Evolutionary conservation across 202 grass and related monocot species (phyloP).

Genomic region (Dendrocalamus latiflorus): DNA sequence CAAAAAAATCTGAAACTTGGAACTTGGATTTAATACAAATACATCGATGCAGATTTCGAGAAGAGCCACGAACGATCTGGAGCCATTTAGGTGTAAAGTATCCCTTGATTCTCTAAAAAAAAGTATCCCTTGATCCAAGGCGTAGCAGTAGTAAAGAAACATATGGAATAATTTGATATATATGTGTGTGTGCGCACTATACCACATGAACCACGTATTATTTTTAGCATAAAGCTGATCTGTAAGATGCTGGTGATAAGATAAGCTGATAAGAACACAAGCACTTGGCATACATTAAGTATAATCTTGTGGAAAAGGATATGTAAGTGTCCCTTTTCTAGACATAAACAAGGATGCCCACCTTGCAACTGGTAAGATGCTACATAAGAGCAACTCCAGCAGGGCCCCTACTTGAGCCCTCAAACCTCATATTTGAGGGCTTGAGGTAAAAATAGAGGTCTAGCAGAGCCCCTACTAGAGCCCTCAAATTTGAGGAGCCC

Average conservation of each 20-base stretch:
- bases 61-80: neutral
- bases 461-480: too few species aligned
- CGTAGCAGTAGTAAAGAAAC: neutral
- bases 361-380: neutral
- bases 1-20: neutral
- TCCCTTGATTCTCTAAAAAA: too few species aligned
- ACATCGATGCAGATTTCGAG: neutral
- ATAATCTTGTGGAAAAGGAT: neutral
- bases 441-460: too few species aligned
- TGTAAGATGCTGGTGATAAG: neutral
- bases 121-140: constrained; percentile 12
- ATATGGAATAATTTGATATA: neutral
- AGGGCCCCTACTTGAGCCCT: too few species aligned
- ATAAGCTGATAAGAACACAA: neutral
- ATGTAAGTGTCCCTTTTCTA: neutral
- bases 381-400: too few species aligned
- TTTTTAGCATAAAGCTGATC: neutral
- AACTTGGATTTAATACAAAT: neutral
- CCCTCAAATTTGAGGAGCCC: too few species aligned
- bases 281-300: neutral
- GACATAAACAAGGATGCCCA: neutral
- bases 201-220: neutral
- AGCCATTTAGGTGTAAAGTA: neutral
- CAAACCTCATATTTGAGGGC: too few species aligned
- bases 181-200: neutral